Percentiles rank a stretch among this genome's conserved stretches.
phyloP scores from a whole-genome alignment of 1,284 basidiomycete genomes.

The Papiliotrema flavescens region DNA sequence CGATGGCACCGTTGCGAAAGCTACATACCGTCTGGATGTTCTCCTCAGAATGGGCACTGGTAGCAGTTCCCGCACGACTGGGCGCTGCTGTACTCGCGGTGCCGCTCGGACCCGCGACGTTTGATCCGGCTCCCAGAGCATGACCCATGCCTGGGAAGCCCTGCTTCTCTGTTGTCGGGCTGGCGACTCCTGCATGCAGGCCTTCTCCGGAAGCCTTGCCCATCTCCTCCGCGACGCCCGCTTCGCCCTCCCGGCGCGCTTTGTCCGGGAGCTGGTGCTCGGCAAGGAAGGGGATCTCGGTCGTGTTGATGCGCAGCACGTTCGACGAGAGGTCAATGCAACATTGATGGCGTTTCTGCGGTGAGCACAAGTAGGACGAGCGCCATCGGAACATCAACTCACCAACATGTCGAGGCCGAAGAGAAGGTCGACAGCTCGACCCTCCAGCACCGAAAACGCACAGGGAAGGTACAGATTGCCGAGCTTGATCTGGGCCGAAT shows the following conservation, averaged over 20 bases:
- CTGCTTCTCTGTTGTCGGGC: slow-evolving; percentile 7
- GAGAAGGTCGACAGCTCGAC: slow-evolving; percentile 84
- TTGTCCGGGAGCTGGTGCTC: slow-evolving; percentile 93
- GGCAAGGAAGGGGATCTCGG: slow-evolving; percentile 79
- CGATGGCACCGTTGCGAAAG: background rate
- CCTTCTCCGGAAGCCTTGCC: slow-evolving; percentile 21
- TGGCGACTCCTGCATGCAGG: slow-evolving; percentile 27
- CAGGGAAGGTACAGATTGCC: slow-evolving; percentile 80
- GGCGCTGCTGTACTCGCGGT: background rate
- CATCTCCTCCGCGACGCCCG: slow-evolving; percentile 30
- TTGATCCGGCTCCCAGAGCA: slow-evolving; percentile 16
- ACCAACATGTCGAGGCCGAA: slow-evolving; percentile 94
- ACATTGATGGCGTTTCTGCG: slow-evolving; percentile 82
- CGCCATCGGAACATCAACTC: slow-evolving; percentile 1
- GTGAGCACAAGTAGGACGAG: background rate
- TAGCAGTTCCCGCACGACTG: slow-evolving; percentile 9
- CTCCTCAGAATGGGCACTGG: slow-evolving; percentile 20
- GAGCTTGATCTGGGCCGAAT: slow-evolving; percentile 87
- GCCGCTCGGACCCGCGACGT: slow-evolving; percentile 13
- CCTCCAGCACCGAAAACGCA: slow-evolving; percentile 95
- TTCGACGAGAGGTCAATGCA: slow-evolving; percentile 88
- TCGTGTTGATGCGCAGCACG: slow-evolving; percentile 80
- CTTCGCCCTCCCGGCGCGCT: slow-evolving; percentile 53
- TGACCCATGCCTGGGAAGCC: slow-evolving; percentile 41
- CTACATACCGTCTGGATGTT: slow-evolving; percentile 33